Conservation (phyloP, 345 rosid genomes). For the Bruguiera sexangula region DNA sequence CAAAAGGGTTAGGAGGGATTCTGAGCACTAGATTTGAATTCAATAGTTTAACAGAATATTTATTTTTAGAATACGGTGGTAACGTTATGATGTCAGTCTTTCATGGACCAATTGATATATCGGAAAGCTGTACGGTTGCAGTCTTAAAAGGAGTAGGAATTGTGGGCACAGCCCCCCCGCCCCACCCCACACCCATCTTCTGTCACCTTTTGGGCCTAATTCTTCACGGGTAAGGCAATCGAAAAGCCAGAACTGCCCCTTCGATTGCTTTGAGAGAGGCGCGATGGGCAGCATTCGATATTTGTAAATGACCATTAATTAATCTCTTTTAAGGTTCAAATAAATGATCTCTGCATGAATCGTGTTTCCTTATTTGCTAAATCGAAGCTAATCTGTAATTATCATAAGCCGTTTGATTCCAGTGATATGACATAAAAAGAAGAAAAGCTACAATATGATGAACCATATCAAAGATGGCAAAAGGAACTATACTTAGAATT, state of each 20-base stretch:
- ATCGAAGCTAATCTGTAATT: neutral
- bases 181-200: no score
- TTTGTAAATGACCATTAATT: neutral
- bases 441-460: neutral
- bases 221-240: neutral
- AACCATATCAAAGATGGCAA: neutral
- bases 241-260: neutral
- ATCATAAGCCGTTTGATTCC: neutral
- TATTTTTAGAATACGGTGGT: neutral
- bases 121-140: conserved; percentile 13
- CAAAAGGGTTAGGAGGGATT: conserved; percentile 30
- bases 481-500: neutral
- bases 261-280: neutral
- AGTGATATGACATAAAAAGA: neutral
- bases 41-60: conserved; percentile 14
- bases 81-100: conserved; percentile 15
- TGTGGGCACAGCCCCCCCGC: neutral
- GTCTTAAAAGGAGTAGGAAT: neutral
- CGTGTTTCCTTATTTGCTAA: neutral
- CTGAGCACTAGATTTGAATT: conserved; percentile 26
- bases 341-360: neutral
- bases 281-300: neutral
- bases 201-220: neutral
- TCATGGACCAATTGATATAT: conserved; percentile 1
- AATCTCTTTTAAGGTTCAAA: neutral